Percentiles rank a stretch among this genome's conserved stretches.
These are phyloP conservation scores for Triticum urartu DNA, from an alignment of 176 grass and related monocot species.

Conservation along the genomic window DNA sequence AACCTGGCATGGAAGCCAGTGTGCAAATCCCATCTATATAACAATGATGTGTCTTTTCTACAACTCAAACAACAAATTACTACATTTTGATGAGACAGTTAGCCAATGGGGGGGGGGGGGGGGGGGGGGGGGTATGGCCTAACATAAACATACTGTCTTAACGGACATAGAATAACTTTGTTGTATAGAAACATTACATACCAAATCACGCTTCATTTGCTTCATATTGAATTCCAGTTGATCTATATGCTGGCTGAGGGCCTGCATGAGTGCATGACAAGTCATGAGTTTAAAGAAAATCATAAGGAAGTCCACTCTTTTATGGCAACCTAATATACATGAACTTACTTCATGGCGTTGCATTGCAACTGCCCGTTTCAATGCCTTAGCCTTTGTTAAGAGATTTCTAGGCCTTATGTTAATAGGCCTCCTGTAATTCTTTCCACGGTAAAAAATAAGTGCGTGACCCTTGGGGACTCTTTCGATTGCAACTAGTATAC, in stretches of 20 bases:
- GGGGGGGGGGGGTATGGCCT: not conserved
- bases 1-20: not conserved
- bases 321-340: not conserved
- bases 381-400: slow-evolving; percentile 90
- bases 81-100: not conserved
- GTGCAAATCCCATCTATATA: not conserved
- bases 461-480: slow-evolving; percentile 79
- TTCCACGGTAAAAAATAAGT: slow-evolving; percentile 94
- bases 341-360: slow-evolving; percentile 95
- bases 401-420: slow-evolving; percentile 96
- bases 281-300: slow-evolving; percentile 20
- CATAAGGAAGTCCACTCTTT: slow-evolving; percentile 1
- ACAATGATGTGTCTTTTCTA: not conserved
- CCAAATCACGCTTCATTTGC: slow-evolving; percentile 82
- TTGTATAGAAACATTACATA: slow-evolving; percentile 40
- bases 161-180: not conserved
- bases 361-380: slow-evolving; percentile 91
- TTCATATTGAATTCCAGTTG: slow-evolving; percentile 68
- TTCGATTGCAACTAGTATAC: slow-evolving; percentile 93
- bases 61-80: not conserved
- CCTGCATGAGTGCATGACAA: slow-evolving; percentile 68
- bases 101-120: no score
- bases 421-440: slow-evolving; percentile 94
- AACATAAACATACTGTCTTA: not conserved
- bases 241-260: slow-evolving; percentile 90